Base-by-base conservation (phyloP, 495 filamentous ascomycete species). In the Penicillium roqueforti region DNA sequence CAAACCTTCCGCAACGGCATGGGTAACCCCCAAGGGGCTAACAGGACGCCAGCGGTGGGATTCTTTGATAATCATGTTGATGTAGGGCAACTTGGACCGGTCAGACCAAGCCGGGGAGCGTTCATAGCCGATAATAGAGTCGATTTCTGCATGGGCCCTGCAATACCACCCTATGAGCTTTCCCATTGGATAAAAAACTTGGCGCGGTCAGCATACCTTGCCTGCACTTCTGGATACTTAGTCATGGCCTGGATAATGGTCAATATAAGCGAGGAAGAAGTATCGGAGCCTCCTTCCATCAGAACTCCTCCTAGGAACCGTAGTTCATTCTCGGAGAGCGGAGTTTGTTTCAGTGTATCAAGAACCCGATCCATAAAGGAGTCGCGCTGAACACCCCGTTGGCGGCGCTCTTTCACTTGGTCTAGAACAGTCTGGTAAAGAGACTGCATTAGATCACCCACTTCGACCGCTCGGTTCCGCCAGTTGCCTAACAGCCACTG, bases 251-350 rank as follows among this genome's bases (percentile, higher is more conserved):
- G 41, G 11, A 46, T 38, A 14, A 54, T 31, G 7, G 42, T 38
- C 2, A 63, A 20, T n/a, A 66, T 42, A 25, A 60, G 40, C 3
- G 58, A 54, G 14, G 65, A 57, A 7, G 68, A 53, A 1, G 78
- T 80, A 53, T 80, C 77, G 3, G 68, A 66, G 2, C 78, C 78
- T 10, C 72, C 76, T 61, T 80, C 73, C 58, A 76, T 69, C 11
- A 57, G 19, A 9, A 48, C 53, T 7, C 54, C 71, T n/a, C 59
- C 45, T 2, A 77, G 49, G 52, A 76, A 69, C 8, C 66, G 36
- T 14, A 56, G 22, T 6, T 40, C 36, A 1, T 54, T 37, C 7
- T 56, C 39, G 31, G 31, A 13, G 4, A 32, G 31, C 13, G 11
- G 31, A 5, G 31, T 32, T 37, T 72, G 55, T 28, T 77, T 74